Evolutionary conservation across 2,329 filamentous ascomycete species (phyloP).

Genomic region (Metarhizium anisopliae): DNA sequence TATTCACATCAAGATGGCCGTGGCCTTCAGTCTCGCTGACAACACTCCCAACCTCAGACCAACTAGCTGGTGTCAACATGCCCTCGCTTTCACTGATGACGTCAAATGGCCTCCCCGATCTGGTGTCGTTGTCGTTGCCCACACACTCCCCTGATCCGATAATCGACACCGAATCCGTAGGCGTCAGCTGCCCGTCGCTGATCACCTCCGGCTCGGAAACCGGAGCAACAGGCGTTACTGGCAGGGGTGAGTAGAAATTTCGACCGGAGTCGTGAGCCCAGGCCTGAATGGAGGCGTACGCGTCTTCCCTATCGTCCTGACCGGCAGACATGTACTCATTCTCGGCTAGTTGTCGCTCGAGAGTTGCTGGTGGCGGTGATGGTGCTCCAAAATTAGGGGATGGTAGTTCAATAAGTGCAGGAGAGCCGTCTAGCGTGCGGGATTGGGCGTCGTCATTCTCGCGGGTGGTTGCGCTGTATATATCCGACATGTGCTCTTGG

Average conservation of each 20-base stretch:
- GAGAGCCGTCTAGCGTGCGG: conserved; percentile 15
- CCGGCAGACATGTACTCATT: conserved; percentile 46
- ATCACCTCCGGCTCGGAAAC: conserved; percentile 43
- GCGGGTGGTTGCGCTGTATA: conserved; percentile 49
- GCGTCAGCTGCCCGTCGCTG: conserved; percentile 47
- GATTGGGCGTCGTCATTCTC: conserved; percentile 18
- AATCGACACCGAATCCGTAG: conserved; percentile 49
- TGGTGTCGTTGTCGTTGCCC: conserved; percentile 34
- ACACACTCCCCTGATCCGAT: conserved; percentile 35
- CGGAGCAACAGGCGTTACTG: conserved; percentile 38
- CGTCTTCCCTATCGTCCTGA: conserved; percentile 35
- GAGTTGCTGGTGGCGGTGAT: conserved; percentile 16
- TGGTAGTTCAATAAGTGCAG: conserved; percentile 25
- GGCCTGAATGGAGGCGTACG: conserved; percentile 54
- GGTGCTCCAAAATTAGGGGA: conserved; percentile 8
- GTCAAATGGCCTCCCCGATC: conserved; percentile 36
- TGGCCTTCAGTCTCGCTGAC: conserved; percentile 45
- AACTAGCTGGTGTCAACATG: conserved; percentile 51
- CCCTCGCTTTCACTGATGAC: conserved; percentile 52
- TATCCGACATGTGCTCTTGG: conserved; percentile 42
- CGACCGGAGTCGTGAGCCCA: conserved; percentile 49
- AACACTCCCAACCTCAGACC: conserved; percentile 57
- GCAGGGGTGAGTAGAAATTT: conserved; percentile 53
- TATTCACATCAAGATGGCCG: conserved; percentile 18
- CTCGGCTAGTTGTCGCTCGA: conserved; percentile 27